These are phyloP conservation scores for Fusarium illudens DNA, from an alignment of 2,329 filamentous ascomycete species.

Conservation along the genomic window DNA sequence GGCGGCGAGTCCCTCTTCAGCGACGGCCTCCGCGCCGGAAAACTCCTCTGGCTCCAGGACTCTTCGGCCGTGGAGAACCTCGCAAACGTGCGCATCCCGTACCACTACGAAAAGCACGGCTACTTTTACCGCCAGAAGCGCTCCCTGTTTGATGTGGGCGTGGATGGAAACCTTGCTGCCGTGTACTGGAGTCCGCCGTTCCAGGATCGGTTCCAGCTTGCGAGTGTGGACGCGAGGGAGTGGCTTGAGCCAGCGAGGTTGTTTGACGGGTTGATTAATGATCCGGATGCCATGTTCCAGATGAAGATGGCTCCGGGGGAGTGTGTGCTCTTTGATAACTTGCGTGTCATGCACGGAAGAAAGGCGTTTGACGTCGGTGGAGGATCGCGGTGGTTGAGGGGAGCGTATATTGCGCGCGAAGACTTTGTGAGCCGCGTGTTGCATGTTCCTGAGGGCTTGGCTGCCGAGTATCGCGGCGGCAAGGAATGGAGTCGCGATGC, in stretches of 20 bases:
- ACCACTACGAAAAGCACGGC: slow-evolving; percentile 74
- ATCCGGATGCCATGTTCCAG: slow-evolving; percentile 68
- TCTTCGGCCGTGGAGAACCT: slow-evolving; percentile 49
- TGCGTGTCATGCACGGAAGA: slow-evolving; percentile 84
- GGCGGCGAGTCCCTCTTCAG: slow-evolving; percentile 90
- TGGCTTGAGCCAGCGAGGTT: slow-evolving; percentile 60
- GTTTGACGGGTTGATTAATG: slow-evolving; percentile 69
- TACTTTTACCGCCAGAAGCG: slow-evolving; percentile 69
- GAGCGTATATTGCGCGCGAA: slow-evolving; percentile 76
- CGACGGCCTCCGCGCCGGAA: slow-evolving; percentile 72
- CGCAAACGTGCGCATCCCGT: slow-evolving; percentile 59
- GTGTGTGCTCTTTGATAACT: slow-evolving; percentile 93
- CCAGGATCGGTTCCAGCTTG: slow-evolving; percentile 63
- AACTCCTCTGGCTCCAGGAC: slow-evolving; percentile 44
- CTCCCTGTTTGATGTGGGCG: slow-evolving; percentile 58
- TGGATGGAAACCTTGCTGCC: slow-evolving; percentile 37
- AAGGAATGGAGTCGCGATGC: slow-evolving; percentile 37
- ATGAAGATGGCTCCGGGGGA: slow-evolving; percentile 81
- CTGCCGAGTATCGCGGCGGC: slow-evolving; percentile 36
- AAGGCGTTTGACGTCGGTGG: slow-evolving; percentile 72
- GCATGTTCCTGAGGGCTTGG: slow-evolving; percentile 42
- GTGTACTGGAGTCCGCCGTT: slow-evolving; percentile 80
- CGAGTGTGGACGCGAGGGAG: slow-evolving; percentile 32
- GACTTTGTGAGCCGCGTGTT: slow-evolving; percentile 52
- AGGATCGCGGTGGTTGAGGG: slow-evolving; percentile 83